Conservation (phyloP, 306 rosid species). For the Pterocarpus macrocarpus region DNA sequence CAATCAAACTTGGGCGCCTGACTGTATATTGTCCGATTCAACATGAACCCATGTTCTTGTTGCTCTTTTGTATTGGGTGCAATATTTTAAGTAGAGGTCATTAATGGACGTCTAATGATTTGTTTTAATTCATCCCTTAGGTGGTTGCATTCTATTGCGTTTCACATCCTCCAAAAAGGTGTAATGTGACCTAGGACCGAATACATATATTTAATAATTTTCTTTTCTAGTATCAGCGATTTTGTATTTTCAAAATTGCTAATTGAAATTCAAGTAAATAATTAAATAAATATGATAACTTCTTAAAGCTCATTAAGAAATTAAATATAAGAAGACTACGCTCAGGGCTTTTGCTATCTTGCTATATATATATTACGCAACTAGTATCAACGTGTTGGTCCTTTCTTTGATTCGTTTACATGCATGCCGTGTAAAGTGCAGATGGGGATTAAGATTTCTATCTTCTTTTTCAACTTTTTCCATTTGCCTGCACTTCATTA, state of each 20-base stretch:
- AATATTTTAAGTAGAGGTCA: neutral
- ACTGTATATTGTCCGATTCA: conserved; percentile 28
- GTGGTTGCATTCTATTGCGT: neutral
- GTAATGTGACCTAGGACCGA: conserved; percentile 1
- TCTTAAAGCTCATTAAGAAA: conserved; percentile 22
- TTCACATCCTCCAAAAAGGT: neutral
- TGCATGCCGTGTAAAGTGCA: conserved; percentile 71
- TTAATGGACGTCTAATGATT: neutral
- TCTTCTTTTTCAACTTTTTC: conserved; percentile 30
- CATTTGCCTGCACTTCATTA: conserved; percentile 31
- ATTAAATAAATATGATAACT: conserved; percentile 8
- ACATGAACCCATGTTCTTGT: conserved; percentile 9
- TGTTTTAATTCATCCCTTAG: neutral
- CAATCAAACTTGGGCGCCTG: conserved; percentile 36
- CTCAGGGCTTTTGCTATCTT: neutral
- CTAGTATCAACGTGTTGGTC: conserved; percentile 11
- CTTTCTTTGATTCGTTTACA: conserved; percentile 39
- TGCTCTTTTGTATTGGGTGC: neutral
- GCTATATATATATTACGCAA: neutral
- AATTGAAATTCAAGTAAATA: neutral
- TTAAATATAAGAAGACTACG: conserved; percentile 12
- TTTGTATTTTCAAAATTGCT: conserved; percentile 8
- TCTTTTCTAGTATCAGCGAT: neutral
- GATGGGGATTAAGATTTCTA: conserved; percentile 57
- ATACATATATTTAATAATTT: neutral